phyloP scores from a whole-genome alignment of 345 rosid species.

The Laguncularia racemosa region DNA sequence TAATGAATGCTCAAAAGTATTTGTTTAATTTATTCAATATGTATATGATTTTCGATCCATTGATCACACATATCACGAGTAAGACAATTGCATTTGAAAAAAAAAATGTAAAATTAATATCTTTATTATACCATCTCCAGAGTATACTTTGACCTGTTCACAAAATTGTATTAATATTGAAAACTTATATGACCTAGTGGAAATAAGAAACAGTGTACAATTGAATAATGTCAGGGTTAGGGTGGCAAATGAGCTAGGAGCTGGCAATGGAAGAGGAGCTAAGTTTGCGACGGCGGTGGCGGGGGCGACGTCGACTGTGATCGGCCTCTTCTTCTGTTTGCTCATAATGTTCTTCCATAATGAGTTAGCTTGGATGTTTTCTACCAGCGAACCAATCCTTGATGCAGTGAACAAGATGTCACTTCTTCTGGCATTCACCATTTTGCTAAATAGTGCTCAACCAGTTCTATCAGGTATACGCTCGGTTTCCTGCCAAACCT shows the following conservation, averaged over 20 bases:
- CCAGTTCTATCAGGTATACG: conserved; percentile 71
- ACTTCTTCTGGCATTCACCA: conserved; percentile 57
- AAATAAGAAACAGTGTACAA: too few relatives aligned
- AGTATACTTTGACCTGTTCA: too few relatives aligned
- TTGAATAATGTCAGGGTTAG: conserved; percentile 49
- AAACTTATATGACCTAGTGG: too few relatives aligned
- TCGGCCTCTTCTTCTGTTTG: conserved; percentile 55
- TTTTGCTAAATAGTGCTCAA: conserved; percentile 83
- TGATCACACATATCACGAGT: too few relatives aligned
- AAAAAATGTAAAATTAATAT: too few relatives aligned
- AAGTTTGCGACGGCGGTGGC: conserved; percentile 62
- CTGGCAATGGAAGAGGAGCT: conserved; percentile 84
- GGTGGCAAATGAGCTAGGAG: conserved; percentile 88
- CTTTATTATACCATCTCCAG: too few relatives aligned
- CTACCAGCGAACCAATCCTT: conserved; percentile 49
- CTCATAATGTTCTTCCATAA: conserved; percentile 35
- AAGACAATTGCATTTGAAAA: too few relatives aligned
- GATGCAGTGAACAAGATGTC: conserved; percentile 54
- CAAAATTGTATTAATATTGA: too few relatives aligned
- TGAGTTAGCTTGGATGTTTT: conserved; percentile 44
- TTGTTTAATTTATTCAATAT: too few relatives aligned
- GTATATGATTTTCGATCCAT: too few relatives aligned
- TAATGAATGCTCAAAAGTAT: too few relatives aligned
- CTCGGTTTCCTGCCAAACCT: not conserved
- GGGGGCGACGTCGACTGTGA: conserved; percentile 40